Conservation (phyloP, 495 filamentous ascomycete species). For the Podospora australis region DNA sequence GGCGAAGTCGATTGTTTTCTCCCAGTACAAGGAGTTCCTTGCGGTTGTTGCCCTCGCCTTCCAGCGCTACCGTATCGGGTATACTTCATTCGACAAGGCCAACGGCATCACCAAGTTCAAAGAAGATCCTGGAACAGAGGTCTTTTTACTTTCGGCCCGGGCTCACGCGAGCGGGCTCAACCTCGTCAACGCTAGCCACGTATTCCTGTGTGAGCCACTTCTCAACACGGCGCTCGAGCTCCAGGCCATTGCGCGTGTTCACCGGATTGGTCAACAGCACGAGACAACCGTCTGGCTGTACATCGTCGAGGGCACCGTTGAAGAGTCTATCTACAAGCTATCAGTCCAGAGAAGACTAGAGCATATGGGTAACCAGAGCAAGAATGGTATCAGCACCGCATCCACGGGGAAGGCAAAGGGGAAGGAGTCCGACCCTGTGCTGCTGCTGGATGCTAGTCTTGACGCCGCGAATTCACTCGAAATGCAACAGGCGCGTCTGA, state of each 20-base stretch:
- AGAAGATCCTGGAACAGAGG: slow-evolving; percentile 66
- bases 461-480: slow-evolving; percentile 80
- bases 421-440: slow-evolving; percentile 27
- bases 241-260: slow-evolving; percentile 88
- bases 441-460: slow-evolving; percentile 49
- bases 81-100: slow-evolving; percentile 54
- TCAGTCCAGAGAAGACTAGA: slow-evolving; percentile 70
- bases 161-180: slow-evolving; percentile 85
- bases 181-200: slow-evolving; percentile 85
- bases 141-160: slow-evolving; percentile 82
- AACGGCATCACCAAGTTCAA: slow-evolving; percentile 68
- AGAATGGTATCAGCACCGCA: not conserved
- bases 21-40: slow-evolving; percentile 75
- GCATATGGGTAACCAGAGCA: slow-evolving; percentile 50
- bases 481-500: slow-evolving; percentile 61
- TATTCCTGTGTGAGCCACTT: slow-evolving; percentile 89
- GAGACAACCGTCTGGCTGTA: slow-evolving; percentile 95
- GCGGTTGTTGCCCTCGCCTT: slow-evolving; percentile 64
- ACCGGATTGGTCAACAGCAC: slow-evolving; percentile 84
- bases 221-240: slow-evolving; percentile 90
- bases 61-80: slow-evolving; percentile 59
- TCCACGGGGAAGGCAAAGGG: slow-evolving; percentile 20
- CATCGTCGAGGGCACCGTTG: slow-evolving; percentile 77
- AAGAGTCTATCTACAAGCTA: slow-evolving; percentile 81
- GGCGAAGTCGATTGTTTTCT: slow-evolving; percentile 85